Percentiles rank a stretch among this genome's conserved stretches.
These are phyloP conservation scores for Trifolium repens DNA, from an alignment of 306 rosid genomes.

Conservation along the genomic window DNA sequence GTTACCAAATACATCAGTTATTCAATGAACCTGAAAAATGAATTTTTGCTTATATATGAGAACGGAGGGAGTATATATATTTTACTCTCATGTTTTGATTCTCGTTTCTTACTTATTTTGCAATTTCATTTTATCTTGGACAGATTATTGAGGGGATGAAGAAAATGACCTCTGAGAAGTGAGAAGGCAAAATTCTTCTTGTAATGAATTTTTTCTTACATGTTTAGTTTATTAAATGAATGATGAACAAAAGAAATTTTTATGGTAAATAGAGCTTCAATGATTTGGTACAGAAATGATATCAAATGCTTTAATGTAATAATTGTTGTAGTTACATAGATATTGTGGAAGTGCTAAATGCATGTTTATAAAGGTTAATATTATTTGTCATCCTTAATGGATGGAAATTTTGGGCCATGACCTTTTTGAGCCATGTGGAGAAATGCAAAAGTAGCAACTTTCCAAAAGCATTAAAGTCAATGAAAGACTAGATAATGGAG, in stretches of 20 bases:
- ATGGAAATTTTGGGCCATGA: not conserved
- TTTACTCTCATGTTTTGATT: constrained; percentile 33
- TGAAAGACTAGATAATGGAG: constrained; percentile 44
- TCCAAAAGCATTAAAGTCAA: constrained; percentile 62
- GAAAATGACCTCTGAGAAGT: constrained; percentile 45
- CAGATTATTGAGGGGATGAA: constrained; percentile 69
- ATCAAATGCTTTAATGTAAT: constrained; percentile 28
- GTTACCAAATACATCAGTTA: too few species aligned
- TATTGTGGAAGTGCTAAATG: constrained; percentile 30
- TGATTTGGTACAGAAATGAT: constrained; percentile 33
- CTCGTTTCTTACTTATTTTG: constrained; percentile 26
- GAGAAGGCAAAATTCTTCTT: constrained; percentile 49
- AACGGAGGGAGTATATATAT: not conserved
- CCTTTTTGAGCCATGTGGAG: constrained; percentile 50
- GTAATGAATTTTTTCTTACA: constrained; percentile 40
- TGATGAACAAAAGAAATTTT: constrained; percentile 38
- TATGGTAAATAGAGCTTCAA: constrained; percentile 46
- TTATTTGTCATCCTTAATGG: constrained; percentile 37
- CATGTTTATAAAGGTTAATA: constrained; percentile 42
- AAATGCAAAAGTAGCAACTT: constrained; percentile 48
- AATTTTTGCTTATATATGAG: too few species aligned
- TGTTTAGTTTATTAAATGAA: not conserved
- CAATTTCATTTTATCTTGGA: constrained; percentile 46
- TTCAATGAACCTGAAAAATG: too few species aligned
- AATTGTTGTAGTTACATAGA: constrained; percentile 34